Evolutionary conservation across 768 basidiomycete genomes (phyloP), one percentile per base, ranked within the genome.

Genomic region (Mycena albidolilacea): DNA sequence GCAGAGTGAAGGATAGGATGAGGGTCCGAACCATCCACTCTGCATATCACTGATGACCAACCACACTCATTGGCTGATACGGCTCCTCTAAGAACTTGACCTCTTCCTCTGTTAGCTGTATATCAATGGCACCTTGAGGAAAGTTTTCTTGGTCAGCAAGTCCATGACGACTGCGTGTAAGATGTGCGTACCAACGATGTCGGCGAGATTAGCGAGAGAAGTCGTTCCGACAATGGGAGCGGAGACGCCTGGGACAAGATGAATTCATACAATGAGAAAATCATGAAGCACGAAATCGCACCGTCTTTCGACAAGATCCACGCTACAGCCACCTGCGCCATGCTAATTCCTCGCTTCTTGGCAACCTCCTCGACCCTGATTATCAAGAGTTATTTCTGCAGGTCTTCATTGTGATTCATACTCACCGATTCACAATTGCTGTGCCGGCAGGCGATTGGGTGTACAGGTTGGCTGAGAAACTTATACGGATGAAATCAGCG

Each of bases 291-390:
- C 15, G 7, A 9, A n/a, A 19, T 17, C 55, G 14, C 35, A 77
- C 81, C 80, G 58, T 80, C 82, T 76, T 88, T 88, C 37, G 77
- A 58, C 50, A 85, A 66, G 0, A 78, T 78, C 87, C 87, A 88
- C 2, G 86, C 86, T n/a, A 86, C 65, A 7, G 85, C 82, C 12
- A 86, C 80, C 67, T 86, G 85, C 2, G 86, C 86, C 88, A 90
- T 89, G 23, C 80, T 81, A 7, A 85, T 77, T 3, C 81, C 82
- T 23, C 81, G 83, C 59, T 84, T 81, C 76, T 86, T 85, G 8
- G 88, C 86, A 35, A 89, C 75, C 70, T 84, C 80, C 70, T 89
- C 87, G 62, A 90, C 83, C 9, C 87, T 83, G 62, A 57, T 55
- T 30, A 9, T 46, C 11, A 46, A 7, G 17, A 12, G 15, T 2